Evolutionary conservation across 192 early-diverging fungal genomes (phyloP).

Genomic region (Entomortierella beljakovae): DNA sequence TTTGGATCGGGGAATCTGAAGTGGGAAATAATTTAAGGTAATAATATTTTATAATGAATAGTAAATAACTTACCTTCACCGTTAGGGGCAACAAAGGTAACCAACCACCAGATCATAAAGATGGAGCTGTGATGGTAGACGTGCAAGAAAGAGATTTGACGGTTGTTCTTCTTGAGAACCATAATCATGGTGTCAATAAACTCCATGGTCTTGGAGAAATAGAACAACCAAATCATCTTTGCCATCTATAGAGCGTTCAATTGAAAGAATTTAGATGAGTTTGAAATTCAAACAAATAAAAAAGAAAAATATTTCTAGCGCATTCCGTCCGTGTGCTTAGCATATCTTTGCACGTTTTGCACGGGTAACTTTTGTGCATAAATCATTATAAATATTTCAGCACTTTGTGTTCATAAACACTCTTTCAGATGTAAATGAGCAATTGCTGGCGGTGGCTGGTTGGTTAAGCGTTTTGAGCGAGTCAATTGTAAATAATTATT

Average conservation of each 20-base stretch:
- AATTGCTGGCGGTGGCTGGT: slow-evolving; percentile 13
- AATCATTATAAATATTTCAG: too few relatives aligned
- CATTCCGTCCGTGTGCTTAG: too few relatives aligned
- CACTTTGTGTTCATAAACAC: not conserved
- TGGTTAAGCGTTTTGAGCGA: not conserved
- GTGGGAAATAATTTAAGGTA: slow-evolving; percentile 18
- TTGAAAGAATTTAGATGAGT: not conserved
- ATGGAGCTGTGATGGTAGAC: slow-evolving; percentile 76
- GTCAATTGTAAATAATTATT: too few relatives aligned
- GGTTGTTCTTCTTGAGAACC: slow-evolving; percentile 76
- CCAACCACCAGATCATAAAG: slow-evolving; percentile 73
- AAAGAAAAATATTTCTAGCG: too few relatives aligned
- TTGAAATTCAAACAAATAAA: too few relatives aligned
- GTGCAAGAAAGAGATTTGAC: slow-evolving; percentile 74
- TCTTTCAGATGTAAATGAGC: slow-evolving; percentile 7
- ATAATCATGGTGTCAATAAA: slow-evolving; percentile 77
- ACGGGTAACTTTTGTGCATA: not conserved
- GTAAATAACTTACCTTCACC: slow-evolving; percentile 58
- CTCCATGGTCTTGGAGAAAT: slow-evolving; percentile 72
- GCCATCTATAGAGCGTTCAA: slow-evolving; percentile 68
- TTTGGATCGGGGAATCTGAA: too few relatives aligned
- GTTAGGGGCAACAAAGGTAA: slow-evolving; percentile 64
- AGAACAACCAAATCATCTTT: slow-evolving; percentile 74
- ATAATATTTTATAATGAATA: not conserved
- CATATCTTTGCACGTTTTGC: too few relatives aligned